Evolutionary conservation across 1,284 basidiomycete genomes (phyloP).

Genomic region (Trametes sp.): DNA sequence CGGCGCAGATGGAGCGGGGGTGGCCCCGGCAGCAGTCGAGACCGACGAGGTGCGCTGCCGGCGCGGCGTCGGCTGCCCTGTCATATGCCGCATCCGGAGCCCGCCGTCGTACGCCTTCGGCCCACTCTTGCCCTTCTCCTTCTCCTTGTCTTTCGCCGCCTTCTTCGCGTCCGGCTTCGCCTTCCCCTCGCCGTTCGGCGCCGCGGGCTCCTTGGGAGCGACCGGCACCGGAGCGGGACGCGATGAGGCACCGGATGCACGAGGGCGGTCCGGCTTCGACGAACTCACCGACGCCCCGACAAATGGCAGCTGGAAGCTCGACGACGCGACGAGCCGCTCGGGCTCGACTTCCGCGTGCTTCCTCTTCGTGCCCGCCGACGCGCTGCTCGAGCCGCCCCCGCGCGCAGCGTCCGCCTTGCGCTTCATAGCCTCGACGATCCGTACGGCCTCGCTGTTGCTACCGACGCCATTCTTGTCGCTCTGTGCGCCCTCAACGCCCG

Average conservation of each 20-base stretch:
- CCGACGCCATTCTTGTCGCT: slow-evolving; percentile 28
- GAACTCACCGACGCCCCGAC: slow-evolving; percentile 50
- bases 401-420: slow-evolving; percentile 53
- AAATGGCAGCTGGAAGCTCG: slow-evolving; percentile 56
- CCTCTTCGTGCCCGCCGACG: slow-evolving; percentile 53
- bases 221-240: slow-evolving; percentile 9
- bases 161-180: slow-evolving; percentile 29
- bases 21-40: slow-evolving; percentile 23
- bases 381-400: slow-evolving; percentile 26
- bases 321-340: slow-evolving; percentile 32
- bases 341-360: slow-evolving; percentile 56
- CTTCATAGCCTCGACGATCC: slow-evolving; percentile 57
- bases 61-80: slow-evolving; percentile 28
- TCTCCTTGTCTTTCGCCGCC: slow-evolving; percentile 32
- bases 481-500: slow-evolving; percentile 35
- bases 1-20: slow-evolving; percentile 11
- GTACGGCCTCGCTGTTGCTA: slow-evolving; percentile 47
- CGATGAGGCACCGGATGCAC: slow-evolving; percentile 17
- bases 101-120: slow-evolving; percentile 34
- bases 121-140: slow-evolving; percentile 22
- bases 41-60: slow-evolving; percentile 36
- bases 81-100: slow-evolving; percentile 37
- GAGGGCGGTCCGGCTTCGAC: slow-evolving; percentile 31
- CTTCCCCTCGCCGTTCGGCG: slow-evolving; percentile 22
- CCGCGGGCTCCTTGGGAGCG: slow-evolving; percentile 21